Evolutionary conservation across 176 grass and related monocot species (phyloP).

Genomic region (Oryza brachyantha): DNA sequence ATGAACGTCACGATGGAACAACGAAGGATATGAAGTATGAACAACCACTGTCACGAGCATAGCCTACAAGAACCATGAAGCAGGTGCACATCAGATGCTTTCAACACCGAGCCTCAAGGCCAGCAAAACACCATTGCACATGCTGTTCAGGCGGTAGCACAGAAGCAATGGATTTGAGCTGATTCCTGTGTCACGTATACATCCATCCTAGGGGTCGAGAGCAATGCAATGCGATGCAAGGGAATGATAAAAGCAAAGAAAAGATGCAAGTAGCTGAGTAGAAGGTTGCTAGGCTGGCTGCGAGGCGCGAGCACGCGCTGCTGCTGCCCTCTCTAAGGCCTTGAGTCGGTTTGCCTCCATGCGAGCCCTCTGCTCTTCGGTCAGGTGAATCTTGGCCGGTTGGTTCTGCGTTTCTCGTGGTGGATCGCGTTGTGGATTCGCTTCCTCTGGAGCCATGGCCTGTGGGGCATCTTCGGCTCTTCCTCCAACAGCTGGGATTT

Average conservation of each 20-base stretch:
- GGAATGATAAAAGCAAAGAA: background rate
- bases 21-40: too few relatives aligned
- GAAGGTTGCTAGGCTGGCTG: constrained; percentile 15
- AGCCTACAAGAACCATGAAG: background rate
- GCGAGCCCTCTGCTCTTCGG: constrained; percentile 62
- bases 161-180: background rate
- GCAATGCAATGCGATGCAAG: background rate
- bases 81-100: background rate
- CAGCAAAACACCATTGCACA: background rate
- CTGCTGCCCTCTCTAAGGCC: constrained; percentile 76
- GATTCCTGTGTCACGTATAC: background rate
- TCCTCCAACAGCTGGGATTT: background rate
- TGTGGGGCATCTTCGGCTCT: background rate
- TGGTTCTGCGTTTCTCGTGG: background rate
- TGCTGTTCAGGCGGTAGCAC: background rate
- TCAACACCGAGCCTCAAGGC: background rate
- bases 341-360: constrained; percentile 80
- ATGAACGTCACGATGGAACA: too few relatives aligned
- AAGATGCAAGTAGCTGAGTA: background rate
- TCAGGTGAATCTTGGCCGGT: constrained; percentile 39
- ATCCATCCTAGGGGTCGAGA: background rate
- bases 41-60: background rate
- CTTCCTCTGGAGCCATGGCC: constrained; percentile 1
- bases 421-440: background rate
- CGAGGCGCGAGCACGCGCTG: constrained; percentile 43